phyloP scores from a whole-genome alignment of 257 asterid genomes.

The Cinchona pubescens region DNA sequence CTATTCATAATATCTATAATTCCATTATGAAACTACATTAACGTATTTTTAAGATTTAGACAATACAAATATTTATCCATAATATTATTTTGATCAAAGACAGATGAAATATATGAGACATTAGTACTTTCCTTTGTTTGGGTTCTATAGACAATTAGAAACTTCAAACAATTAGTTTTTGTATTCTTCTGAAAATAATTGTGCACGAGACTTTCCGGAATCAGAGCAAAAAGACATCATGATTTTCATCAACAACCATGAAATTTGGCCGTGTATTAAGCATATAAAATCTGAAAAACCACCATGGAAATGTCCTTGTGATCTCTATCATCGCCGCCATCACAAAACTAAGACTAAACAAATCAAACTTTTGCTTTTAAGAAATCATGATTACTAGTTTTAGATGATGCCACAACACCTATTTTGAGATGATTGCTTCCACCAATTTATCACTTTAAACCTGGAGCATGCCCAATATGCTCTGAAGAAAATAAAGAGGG shows the following conservation, averaged over 20 bases:
- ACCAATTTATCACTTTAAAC: conserved; percentile 10
- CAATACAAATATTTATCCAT: too few relatives aligned
- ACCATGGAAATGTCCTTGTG: conserved; percentile 15
- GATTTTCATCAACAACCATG: neutral
- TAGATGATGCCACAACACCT: neutral
- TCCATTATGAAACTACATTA: too few relatives aligned
- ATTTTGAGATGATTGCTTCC: conserved; percentile 26
- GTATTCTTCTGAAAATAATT: neutral
- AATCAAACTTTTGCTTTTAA: neutral
- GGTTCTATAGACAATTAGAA: neutral
- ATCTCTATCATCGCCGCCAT: conserved; percentile 9
- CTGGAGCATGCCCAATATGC: conserved; percentile 5
- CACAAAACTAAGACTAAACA: conserved; percentile 3
- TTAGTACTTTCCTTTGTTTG: too few relatives aligned
- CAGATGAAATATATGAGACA: too few relatives aligned
- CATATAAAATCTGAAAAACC: conserved; percentile 12
- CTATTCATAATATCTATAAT: too few relatives aligned
- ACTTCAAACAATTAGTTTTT: neutral
- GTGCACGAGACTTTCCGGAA: conserved; percentile 8
- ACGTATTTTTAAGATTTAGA: too few relatives aligned
- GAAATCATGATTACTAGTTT: neutral
- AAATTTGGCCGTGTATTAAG: neutral
- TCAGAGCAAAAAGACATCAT: conserved; percentile 15
- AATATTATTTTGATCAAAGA: too few relatives aligned
- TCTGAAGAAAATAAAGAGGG: neutral